Conservation (phyloP, 148 eudicot species). For the Diospyros lotus region DNA sequence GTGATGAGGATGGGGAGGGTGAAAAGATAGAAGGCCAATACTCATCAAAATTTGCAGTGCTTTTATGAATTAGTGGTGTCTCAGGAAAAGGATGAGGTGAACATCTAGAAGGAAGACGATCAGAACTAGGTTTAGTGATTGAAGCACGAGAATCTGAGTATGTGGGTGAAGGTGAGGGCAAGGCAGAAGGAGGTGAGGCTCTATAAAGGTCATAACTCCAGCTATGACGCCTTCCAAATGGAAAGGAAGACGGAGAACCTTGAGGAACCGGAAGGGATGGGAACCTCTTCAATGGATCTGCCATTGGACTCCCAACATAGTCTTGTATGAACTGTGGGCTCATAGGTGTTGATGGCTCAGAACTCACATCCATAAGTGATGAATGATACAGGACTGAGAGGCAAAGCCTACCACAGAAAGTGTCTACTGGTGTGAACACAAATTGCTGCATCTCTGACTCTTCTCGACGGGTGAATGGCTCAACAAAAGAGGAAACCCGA, state of each 20-base stretch:
- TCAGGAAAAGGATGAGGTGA: slow-evolving; percentile 52
- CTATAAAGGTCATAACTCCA: slow-evolving; percentile 66
- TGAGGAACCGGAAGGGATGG: slow-evolving; percentile 53
- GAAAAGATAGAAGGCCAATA: slow-evolving; percentile 62
- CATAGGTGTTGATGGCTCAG: slow-evolving; percentile 67
- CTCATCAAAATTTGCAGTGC: slow-evolving; percentile 52
- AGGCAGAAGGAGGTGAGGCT: slow-evolving; percentile 48
- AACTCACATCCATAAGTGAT: slow-evolving; percentile 41
- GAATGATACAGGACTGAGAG: slow-evolving; percentile 62
- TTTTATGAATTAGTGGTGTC: slow-evolving; percentile 33
- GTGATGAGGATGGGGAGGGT: slow-evolving; percentile 72
- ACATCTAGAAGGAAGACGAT: slow-evolving; percentile 53
- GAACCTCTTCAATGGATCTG: slow-evolving; percentile 68
- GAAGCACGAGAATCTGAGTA: slow-evolving; percentile 63
- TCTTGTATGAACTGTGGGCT: slow-evolving; percentile 78
- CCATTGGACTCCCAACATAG: slow-evolving; percentile 90
- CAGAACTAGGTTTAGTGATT: slow-evolving; percentile 32
- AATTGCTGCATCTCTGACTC: slow-evolving; percentile 79
- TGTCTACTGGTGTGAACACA: slow-evolving; percentile 68
- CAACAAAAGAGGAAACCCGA: slow-evolving; percentile 66
- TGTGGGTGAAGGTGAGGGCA: slow-evolving; percentile 77
- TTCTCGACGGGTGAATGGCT: slow-evolving; percentile 72
- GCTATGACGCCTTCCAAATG: slow-evolving; percentile 76
- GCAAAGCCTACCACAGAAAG: slow-evolving; percentile 77
- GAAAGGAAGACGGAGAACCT: slow-evolving; percentile 50